Evolutionary conservation across 164 flowering plant genomes (phyloP).

Genomic region (Hamamelis virginiana): DNA sequence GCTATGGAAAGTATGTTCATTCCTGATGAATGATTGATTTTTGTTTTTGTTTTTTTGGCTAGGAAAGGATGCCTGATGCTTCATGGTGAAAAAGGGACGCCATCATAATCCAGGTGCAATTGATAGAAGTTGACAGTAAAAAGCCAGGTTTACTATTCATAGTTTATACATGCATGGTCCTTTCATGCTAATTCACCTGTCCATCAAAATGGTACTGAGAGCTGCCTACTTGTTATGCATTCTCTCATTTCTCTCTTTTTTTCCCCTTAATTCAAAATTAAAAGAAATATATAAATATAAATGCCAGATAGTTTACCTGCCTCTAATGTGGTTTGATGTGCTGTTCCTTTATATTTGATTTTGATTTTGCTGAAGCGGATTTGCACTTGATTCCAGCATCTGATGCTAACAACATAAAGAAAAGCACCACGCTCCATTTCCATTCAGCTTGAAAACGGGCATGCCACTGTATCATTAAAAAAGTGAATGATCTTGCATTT

Average conservation of each 20-base stretch:
- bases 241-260: constrained; percentile 14
- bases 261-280: constrained; percentile 1
- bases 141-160: constrained; percentile 14
- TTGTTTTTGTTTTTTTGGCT: not conserved
- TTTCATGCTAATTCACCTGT: constrained; percentile 14
- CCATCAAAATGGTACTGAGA: constrained; percentile 4
- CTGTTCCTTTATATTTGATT: not conserved
- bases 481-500: not conserved
- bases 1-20: not conserved
- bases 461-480: constrained; percentile 2
- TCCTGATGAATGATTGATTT: not conserved
- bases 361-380: not conserved
- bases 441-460: constrained; percentile 4
- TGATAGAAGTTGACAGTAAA: not conserved
- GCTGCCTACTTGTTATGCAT: constrained; percentile 3
- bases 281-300: constrained; percentile 14
- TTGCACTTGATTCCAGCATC: not conserved
- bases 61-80: constrained; percentile 21
- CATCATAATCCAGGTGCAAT: not conserved
- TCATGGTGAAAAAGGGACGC: not conserved
- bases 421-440: not conserved
- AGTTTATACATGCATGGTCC: constrained; percentile 1
- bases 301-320: constrained; percentile 16
- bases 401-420: not conserved
- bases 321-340: constrained; percentile 10